Base-by-base conservation (phyloP, 2,329 filamentous ascomycete genomes). In the Pseudogymnoascus sp. region DNA sequence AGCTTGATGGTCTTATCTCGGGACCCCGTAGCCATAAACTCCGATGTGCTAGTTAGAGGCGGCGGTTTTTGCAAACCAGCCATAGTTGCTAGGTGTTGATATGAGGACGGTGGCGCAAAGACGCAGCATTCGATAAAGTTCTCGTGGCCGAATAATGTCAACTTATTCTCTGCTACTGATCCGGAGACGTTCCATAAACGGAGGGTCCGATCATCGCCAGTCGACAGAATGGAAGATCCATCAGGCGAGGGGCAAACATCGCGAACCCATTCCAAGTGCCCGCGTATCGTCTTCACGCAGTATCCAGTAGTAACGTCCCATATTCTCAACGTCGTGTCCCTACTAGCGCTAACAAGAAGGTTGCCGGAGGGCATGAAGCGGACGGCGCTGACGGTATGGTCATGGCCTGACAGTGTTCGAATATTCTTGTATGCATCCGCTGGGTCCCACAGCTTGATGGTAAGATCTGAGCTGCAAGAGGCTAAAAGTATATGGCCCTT, bases 301-400 rank as follows among this genome's bases (percentile, higher is more conserved):
- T 92, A 97, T 6, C 93, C 92, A 1, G 92, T 97, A 25, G 89
- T 92, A 25, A 94, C 89, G 70, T 97, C 92, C 92, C 93, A 97
- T 73, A 97, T 88, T 62, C 88, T 83, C 60, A 97, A 78, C 2
- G 89, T 89, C 73, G 88, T 88, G 74, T 97, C 92, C 72, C 92
- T 81, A 68, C 89, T 93, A 4, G 92, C 92, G 63, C 88, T 92
- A 11, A 94, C 91, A 1, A 97, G 81, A 12, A 96, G 81, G 68
- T 96, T 96, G 35, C 89, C 88, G 1, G 88, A 90, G 2, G 91
- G 91, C 37, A 96, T 87, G 72, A 97, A 97, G 4, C 92, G 86
- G 35, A 97, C 86, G 2, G 90, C 87, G 67, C 89, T 93, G 60
- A 97, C 90, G 66, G 88, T 94, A 73, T 97, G 93, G 69, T 97